Evolutionary conservation across 2,329 filamentous ascomycete species (phyloP), one percentile per base, ranked within the genome.

Genomic region (Fusarium lyarnte): DNA sequence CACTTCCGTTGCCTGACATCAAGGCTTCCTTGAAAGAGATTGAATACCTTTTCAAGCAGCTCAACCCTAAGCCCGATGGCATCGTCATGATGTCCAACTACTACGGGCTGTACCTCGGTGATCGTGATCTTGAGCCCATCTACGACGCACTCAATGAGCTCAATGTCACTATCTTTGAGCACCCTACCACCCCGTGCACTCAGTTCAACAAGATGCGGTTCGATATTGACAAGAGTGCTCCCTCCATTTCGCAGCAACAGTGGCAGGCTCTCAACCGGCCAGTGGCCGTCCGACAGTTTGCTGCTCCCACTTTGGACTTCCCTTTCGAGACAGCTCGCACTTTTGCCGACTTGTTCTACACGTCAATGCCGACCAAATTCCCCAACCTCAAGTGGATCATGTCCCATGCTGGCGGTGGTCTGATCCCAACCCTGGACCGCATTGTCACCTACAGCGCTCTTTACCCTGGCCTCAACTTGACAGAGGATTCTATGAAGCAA

Each of bases 311-410:
- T 0, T 49, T 67, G 3, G 64, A 67, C 36, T 67, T 67, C 10
- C 64, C 64, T 1, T 67, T 67, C 7, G 64, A 74, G n/a, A 66
- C 73, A 1, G 67, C 72, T 1, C 72, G 73, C 3, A 63, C 73
- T 3, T 74, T 75, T 31, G 68, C 72, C 25, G 73, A 75, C n/a
- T 25, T 75, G 3, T 69, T 75, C 29, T 70, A 69, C 35, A 71
- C 73, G 1, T 45, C 63, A 19, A 69, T 78, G 8, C 76, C 76
- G 1, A 59, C 43, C 1, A 70, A 76, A 14, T 78, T 77, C 27
- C 58, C 77, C 9, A 33, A 58, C 27, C 53, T 78, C 8, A 70
- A 31, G 16, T 78, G 76, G 76, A 78, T 78, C 17, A 74, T 78
- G 10, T 74, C 77, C 0, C 77, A 78, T 23, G 76, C 71, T 14